Conservation (phyloP, 1,139 yeast species). For the Protomyces arabidopsidicola region DNA sequence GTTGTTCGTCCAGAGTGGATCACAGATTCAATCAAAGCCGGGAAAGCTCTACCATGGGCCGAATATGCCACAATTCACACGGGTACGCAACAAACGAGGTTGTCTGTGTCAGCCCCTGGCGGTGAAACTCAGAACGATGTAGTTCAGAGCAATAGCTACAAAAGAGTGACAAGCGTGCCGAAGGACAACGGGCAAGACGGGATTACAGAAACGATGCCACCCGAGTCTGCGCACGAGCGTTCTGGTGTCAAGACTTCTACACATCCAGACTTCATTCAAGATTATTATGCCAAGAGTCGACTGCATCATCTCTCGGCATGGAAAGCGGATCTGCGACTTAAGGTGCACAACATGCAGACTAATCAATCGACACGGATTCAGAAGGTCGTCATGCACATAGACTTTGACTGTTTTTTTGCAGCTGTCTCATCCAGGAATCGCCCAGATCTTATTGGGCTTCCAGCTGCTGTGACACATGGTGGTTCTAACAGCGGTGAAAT, state of each 20-base stretch:
- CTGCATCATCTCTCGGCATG: conserved; percentile 82
- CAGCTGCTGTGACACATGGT: conserved; percentile 86
- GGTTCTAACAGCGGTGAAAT: conserved; percentile 55
- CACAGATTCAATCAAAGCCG: conserved; percentile 53
- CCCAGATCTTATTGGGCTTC: conserved; percentile 51
- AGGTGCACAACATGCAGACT: conserved; percentile 46
- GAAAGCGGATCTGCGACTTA: conserved; percentile 69
- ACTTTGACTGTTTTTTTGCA: conserved; percentile 92
- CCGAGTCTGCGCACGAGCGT: background rate
- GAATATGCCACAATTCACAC: conserved; percentile 51
- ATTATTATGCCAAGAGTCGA: conserved; percentile 74
- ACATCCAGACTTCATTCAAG: conserved; percentile 67
- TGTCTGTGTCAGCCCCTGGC: background rate
- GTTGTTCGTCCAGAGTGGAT: conserved; percentile 87
- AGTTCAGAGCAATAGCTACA: background rate
- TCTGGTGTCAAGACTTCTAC: conserved; percentile 49
- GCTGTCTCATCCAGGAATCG: conserved; percentile 65
- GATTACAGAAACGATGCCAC: background rate
- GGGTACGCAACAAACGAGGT: background rate
- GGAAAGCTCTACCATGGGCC: conserved; percentile 60
- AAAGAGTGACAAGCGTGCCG: background rate
- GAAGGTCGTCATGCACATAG: conserved; percentile 64
- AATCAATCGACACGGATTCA: conserved; percentile 27
- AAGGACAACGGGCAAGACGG: background rate
- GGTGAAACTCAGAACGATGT: background rate